phyloP scores from a whole-genome alignment of 768 basidiomycete genomes.

The Hortiboletus campestris region DNA sequence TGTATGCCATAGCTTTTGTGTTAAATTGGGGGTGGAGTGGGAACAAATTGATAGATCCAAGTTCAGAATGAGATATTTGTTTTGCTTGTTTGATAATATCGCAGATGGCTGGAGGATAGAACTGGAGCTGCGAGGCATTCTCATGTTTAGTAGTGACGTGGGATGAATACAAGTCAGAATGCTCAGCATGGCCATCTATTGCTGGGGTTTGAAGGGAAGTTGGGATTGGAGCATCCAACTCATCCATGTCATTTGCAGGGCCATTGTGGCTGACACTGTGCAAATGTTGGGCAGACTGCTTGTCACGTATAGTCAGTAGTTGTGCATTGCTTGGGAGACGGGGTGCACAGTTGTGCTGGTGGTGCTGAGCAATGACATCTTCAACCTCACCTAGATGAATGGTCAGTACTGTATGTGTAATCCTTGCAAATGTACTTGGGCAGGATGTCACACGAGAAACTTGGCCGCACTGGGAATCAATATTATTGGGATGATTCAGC shows the following conservation, averaged over 20 bases:
- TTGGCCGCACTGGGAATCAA: too few relatives aligned
- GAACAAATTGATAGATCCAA: not conserved
- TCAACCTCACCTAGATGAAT: too few relatives aligned
- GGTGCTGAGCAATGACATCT: not conserved
- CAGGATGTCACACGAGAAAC: too few relatives aligned
- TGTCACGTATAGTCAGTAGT: not conserved
- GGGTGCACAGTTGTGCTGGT: not conserved
- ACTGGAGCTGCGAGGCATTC: not conserved
- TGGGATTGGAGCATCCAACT: too few relatives aligned
- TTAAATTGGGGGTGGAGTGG: not conserved
- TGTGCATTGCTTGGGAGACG: not conserved
- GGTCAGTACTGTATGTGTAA: too few relatives aligned
- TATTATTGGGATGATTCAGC: too few relatives aligned
- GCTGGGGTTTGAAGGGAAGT: too few relatives aligned
- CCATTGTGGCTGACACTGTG: not conserved
- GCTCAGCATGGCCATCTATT: too few relatives aligned
- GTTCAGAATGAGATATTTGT: not conserved
- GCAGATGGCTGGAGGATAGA: not conserved
- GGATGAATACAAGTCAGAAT: too few relatives aligned
- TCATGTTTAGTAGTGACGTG: too few relatives aligned
- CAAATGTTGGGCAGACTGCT: not conserved
- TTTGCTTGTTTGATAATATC: not conserved
- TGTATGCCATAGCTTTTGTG: not conserved
- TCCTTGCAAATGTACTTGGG: too few relatives aligned
- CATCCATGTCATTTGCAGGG: not conserved